Percentiles rank a stretch among this genome's conserved stretches.
phyloP scores from a whole-genome alignment of 805 yeast species.

The Candida maesae region DNA sequence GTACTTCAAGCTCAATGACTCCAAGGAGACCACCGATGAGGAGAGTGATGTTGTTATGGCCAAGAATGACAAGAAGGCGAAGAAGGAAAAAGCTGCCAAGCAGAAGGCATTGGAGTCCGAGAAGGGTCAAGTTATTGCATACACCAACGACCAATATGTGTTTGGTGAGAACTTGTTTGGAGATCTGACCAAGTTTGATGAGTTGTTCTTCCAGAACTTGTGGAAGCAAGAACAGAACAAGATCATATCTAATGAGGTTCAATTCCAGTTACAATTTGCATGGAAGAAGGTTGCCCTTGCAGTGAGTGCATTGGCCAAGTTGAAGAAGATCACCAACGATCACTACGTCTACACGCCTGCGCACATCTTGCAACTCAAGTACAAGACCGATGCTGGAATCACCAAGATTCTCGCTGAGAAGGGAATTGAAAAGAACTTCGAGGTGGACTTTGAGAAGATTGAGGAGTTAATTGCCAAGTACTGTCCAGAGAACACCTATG shows the following conservation, averaged over 20 bases:
- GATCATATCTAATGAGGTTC: constrained; percentile 23
- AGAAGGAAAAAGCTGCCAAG: constrained; percentile 39
- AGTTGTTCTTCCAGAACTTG: constrained; percentile 37
- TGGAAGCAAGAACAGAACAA: constrained; percentile 43
- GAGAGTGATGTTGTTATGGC: constrained; percentile 28
- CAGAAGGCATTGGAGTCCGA: constrained; percentile 52
- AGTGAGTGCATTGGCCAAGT: constrained; percentile 19
- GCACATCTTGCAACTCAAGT: constrained; percentile 21
- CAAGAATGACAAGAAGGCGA: constrained; percentile 56
- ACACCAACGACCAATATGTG: constrained; percentile 51
- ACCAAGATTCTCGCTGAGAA: constrained; percentile 24
- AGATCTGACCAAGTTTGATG: constrained; percentile 42
- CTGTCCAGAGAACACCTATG: constrained; percentile 9
- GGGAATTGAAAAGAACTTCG: constrained; percentile 25
- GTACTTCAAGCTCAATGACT: constrained; percentile 35
- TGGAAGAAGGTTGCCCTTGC: constrained; percentile 25
- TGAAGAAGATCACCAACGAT: constrained; percentile 19
- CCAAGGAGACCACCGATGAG: constrained; percentile 10
- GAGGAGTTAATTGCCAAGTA: constrained; percentile 14
- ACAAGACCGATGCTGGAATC: constrained; percentile 20
- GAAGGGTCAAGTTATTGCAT: constrained; percentile 38
- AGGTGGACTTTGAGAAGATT: constrained; percentile 16
- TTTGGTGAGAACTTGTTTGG: constrained; percentile 48
- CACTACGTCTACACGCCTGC: constrained; percentile 19
- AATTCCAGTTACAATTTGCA: constrained; percentile 22